Conservation (phyloP, 2,329 filamentous ascomycete species). For the Aureobasidium subglaciale region DNA sequence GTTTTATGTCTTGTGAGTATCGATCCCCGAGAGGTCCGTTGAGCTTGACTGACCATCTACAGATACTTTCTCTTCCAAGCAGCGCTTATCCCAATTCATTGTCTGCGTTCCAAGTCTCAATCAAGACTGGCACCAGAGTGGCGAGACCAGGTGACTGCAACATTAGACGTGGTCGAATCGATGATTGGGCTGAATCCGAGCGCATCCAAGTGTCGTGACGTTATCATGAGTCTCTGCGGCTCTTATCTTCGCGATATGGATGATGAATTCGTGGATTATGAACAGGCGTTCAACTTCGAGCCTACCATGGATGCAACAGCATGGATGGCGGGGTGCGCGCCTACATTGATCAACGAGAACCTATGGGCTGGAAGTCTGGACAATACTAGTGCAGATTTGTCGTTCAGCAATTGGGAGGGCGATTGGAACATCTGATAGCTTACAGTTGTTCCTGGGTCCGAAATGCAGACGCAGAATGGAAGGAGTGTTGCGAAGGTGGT, state of each 20-base stretch:
- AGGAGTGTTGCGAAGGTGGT: not conserved
- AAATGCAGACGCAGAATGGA: too few relatives aligned
- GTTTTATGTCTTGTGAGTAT: slow-evolving; percentile 36
- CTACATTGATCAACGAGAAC: slow-evolving; percentile 12
- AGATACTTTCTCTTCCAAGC: slow-evolving; percentile 45
- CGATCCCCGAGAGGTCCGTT: not conserved
- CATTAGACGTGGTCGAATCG: slow-evolving; percentile 32
- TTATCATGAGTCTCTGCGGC: slow-evolving; percentile 38
- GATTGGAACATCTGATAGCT: not conserved
- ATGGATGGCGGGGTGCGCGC: slow-evolving; percentile 10
- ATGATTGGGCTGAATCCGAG: slow-evolving; percentile 36
- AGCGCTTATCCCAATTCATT: slow-evolving; percentile 42
- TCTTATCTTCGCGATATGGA: not conserved
- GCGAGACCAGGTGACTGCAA: slow-evolving; percentile 35
- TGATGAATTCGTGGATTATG: not conserved
- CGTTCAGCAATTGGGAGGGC: slow-evolving; percentile 10
- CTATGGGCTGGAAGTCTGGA: slow-evolving; percentile 14
- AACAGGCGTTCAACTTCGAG: slow-evolving; percentile 6
- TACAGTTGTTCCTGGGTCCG: too few relatives aligned
- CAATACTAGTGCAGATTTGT: slow-evolving; percentile 10
- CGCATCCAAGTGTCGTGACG: slow-evolving; percentile 36
- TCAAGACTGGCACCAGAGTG: slow-evolving; percentile 33
- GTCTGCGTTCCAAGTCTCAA: slow-evolving; percentile 38
- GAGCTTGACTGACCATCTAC: not conserved
- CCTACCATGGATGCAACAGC: slow-evolving; percentile 9